Conservation (phyloP, 306 rosid species). For the Hylodesmum podocarpum region DNA sequence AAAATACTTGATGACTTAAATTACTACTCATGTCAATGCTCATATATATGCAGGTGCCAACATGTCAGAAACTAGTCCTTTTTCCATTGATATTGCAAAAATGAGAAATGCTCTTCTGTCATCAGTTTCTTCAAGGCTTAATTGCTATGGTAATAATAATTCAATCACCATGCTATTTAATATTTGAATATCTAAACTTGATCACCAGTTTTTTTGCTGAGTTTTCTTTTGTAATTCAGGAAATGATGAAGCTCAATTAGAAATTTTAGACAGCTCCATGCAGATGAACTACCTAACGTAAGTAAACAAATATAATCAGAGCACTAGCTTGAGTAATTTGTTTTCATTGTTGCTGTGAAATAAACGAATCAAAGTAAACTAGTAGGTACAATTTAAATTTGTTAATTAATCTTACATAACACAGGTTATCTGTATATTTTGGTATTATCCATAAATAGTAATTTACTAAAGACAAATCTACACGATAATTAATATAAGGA, state of each 20-base stretch:
- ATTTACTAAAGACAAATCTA: constrained; percentile 5
- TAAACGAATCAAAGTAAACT: neutral
- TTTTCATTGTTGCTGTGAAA: neutral
- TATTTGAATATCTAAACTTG: neutral
- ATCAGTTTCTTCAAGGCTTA: constrained; percentile 30
- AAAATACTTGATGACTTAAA: neutral
- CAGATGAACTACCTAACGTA: constrained; percentile 45
- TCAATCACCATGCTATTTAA: too few relatives aligned
- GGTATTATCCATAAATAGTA: neutral
- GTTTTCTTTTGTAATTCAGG: constrained; percentile 35
- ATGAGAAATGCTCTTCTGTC: constrained; percentile 55
- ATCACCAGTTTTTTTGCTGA: neutral
- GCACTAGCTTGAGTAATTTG: neutral
- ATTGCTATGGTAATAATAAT: constrained; percentile 40
- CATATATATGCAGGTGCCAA: neutral
- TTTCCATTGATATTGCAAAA: constrained; percentile 9
- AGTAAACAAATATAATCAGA: constrained; percentile 11
- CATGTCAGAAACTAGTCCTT: constrained; percentile 22
- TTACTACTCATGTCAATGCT: neutral
- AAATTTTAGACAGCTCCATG: constrained; percentile 32
- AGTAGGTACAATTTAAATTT: neutral
- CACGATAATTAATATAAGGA: neutral
- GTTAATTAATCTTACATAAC: neutral
- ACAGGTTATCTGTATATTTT: neutral
- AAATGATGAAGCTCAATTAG: constrained; percentile 35